phyloP scores from a whole-genome alignment of 345 rosid species.

The Cardiospermum halicacabum region DNA sequence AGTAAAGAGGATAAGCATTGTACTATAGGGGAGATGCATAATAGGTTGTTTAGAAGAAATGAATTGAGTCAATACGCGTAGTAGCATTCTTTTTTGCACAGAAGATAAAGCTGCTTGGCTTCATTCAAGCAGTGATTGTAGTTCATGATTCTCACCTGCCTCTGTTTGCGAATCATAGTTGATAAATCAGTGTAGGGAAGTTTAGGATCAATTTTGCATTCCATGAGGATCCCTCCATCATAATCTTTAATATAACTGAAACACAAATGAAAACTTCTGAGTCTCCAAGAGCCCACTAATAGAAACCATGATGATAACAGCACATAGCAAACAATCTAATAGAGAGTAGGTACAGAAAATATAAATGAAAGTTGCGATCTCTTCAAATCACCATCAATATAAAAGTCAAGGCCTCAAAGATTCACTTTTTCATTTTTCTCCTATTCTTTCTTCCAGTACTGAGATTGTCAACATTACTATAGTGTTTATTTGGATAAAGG shows the following conservation, averaged over 20 bases:
- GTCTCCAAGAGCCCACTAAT: not conserved
- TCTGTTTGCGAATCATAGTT: conserved; percentile 85
- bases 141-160: conserved; percentile 48
- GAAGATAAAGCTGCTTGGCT: conserved; percentile 3
- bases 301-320: not conserved
- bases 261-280: conserved; percentile 9
- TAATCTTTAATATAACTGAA: conserved; percentile 89
- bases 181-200: conserved; percentile 95
- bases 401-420: not conserved
- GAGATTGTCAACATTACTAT: not conserved
- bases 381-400: not conserved
- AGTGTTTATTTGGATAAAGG: not conserved
- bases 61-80: too few species aligned
- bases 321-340: not conserved
- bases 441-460: not conserved
- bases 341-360: not conserved
- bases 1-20: not conserved
- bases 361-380: not conserved
- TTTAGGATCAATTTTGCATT: conserved; percentile 94
- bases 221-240: conserved; percentile 99
- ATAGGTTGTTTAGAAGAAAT: too few species aligned
- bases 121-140: not conserved
- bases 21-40: too few species aligned
- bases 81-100: too few species aligned
- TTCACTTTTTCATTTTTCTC: not conserved